A percentile compares a stretch with the other conserved stretches of the same genome.
Evolutionary conservation across 257 asterid genomes (phyloP).

Genomic region (Solanum commersonii): DNA sequence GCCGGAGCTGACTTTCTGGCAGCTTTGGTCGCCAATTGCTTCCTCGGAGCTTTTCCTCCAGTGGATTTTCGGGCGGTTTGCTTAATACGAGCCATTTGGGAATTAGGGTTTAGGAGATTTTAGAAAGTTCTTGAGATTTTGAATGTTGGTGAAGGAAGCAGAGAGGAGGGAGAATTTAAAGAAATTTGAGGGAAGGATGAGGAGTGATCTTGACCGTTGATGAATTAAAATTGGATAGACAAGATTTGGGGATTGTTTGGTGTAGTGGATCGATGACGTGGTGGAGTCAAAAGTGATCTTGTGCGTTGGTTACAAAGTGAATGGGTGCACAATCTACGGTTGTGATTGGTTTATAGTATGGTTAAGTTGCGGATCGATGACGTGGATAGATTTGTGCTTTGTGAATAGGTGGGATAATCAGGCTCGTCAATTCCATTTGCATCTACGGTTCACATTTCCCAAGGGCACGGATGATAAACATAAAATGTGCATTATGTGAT

Average conservation of each 20-base stretch:
- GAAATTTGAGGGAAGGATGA: slow-evolving; percentile 1
- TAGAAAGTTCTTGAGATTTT: background rate
- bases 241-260: background rate
- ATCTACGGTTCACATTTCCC: background rate
- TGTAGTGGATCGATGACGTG: slow-evolving; percentile 24
- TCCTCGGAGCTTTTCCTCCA: slow-evolving; percentile 35
- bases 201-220: background rate
- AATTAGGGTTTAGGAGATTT: background rate
- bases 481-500: no score
- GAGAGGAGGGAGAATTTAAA: background rate
- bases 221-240: background rate
- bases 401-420: background rate
- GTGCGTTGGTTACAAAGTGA: background rate
- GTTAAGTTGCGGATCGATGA: slow-evolving; percentile 3
- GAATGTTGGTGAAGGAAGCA: background rate
- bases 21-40: slow-evolving; percentile 26
- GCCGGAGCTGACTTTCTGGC: slow-evolving; percentile 36
- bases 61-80: slow-evolving; percentile 36
- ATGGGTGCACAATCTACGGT: background rate
- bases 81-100: slow-evolving; percentile 30
- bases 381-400: background rate
- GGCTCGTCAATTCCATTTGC: background rate
- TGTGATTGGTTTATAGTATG: background rate
- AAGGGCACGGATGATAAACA: background rate
- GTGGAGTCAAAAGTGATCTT: background rate